Evolutionary conservation across 192 early-diverging fungal genomes (phyloP).

Genomic region (Podila epigama): DNA sequence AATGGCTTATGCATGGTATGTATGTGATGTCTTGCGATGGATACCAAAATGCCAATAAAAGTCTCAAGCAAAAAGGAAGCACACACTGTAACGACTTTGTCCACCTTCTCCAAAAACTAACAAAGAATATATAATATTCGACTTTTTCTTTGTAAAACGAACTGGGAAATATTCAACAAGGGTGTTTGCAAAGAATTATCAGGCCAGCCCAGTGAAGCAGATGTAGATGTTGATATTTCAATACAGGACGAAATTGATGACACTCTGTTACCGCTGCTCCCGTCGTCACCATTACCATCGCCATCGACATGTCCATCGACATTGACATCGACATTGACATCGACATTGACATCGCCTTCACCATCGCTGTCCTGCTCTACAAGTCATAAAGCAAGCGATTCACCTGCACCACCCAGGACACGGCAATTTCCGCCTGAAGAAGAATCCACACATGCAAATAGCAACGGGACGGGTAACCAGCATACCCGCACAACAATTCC

Average conservation of each 20-base stretch:
- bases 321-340: no score
- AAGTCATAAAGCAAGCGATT: background rate
- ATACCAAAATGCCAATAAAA: background rate
- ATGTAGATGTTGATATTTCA: conserved; percentile 59
- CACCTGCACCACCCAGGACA: conserved; percentile 4
- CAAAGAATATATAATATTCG: background rate
- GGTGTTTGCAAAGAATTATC: conserved; percentile 66
- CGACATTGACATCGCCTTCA: background rate
- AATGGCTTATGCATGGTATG: conserved; percentile 44
- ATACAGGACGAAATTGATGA: no score
- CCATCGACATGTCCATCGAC: no score
- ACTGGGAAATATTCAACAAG: conserved; percentile 16
- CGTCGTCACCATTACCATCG: no score
- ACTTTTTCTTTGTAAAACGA: background rate
- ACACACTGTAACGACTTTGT: background rate
- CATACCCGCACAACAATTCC: no score
- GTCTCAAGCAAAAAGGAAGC: background rate
- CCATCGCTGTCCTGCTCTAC: background rate
- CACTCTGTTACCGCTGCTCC: no score
- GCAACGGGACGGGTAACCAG: no score
- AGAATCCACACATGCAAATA: no score
- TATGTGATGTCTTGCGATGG: background rate
- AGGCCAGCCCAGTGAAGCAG: conserved; percentile 56
- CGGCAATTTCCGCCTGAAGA: conserved; percentile 6
- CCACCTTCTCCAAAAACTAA: background rate